These are phyloP conservation scores for Ustilago curta DNA, from an alignment of 1,284 basidiomycete species.

Conservation along the genomic window DNA sequence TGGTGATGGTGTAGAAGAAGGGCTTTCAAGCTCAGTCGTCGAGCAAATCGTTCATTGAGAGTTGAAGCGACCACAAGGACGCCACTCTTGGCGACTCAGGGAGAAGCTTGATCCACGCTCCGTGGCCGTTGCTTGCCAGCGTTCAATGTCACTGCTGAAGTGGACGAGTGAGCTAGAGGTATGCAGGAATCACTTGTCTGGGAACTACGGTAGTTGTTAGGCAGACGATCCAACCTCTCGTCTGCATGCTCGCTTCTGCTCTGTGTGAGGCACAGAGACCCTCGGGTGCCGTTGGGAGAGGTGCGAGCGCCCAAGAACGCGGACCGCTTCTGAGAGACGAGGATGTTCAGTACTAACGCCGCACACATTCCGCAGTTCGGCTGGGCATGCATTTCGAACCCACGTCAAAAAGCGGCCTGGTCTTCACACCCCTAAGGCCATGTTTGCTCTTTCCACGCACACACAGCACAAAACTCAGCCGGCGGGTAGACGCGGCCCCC, in stretches of 20 bases:
- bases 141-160: too few relatives aligned
- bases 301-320: not conserved
- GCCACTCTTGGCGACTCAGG: too few relatives aligned
- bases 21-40: not conserved
- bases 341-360: conserved; percentile 8
- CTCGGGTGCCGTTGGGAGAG: not conserved
- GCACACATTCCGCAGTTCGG: conserved; percentile 26
- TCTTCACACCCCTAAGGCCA: too few relatives aligned
- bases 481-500: not conserved
- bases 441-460: not conserved
- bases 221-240: too few relatives aligned
- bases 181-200: too few relatives aligned
- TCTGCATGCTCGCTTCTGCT: not conserved
- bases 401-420: conserved; percentile 14
- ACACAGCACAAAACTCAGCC: not conserved
- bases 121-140: too few relatives aligned
- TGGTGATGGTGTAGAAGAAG: conserved; percentile 6
- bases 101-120: too few relatives aligned
- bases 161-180: too few relatives aligned
- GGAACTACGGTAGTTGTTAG: too few relatives aligned
- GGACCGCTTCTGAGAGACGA: not conserved
- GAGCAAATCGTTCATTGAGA: not conserved
- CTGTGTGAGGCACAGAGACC: not conserved
- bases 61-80: not conserved
- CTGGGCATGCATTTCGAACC: conserved; percentile 5